These are phyloP conservation scores for Aspergillus candidus DNA, from an alignment of 2,329 filamentous ascomycete genomes.

Conservation along the genomic window DNA sequence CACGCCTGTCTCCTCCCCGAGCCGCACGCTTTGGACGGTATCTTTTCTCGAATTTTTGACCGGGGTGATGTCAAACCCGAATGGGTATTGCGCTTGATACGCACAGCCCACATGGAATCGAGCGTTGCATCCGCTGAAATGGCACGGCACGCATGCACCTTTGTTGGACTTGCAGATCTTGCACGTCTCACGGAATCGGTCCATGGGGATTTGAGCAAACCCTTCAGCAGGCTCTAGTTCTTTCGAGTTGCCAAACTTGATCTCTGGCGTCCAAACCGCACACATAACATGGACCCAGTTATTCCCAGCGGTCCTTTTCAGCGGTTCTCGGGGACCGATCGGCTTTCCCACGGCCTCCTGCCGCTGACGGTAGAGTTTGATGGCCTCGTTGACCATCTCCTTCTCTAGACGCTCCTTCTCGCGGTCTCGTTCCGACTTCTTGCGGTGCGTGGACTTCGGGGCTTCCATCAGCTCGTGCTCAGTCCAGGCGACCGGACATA, in stretches of 20 bases:
- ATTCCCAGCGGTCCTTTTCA: constrained; percentile 92
- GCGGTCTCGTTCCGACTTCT: constrained; percentile 86
- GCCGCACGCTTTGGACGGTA: constrained; percentile 68
- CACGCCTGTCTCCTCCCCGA: constrained; percentile 74
- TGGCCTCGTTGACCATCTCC: constrained; percentile 71
- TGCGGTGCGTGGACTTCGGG: constrained; percentile 70
- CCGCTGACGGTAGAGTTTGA: constrained; percentile 73
- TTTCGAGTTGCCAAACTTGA: constrained; percentile 82
- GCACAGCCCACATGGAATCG: constrained; percentile 86
- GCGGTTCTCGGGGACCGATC: constrained; percentile 73
- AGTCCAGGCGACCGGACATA: constrained; percentile 78
- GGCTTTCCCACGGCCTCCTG: constrained; percentile 83
- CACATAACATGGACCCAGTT: constrained; percentile 98
- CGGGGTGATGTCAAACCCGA: constrained; percentile 85
- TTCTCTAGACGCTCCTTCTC: constrained; percentile 83
- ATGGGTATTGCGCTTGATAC: constrained; percentile 69
- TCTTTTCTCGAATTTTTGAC: constrained; percentile 86
- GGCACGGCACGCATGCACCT: constrained; percentile 78
- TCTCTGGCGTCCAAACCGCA: constrained; percentile 84
- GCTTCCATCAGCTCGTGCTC: constrained; percentile 79
- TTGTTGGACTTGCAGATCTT: constrained; percentile 69
- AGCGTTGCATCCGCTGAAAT: constrained; percentile 48
- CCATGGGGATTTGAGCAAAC: constrained; percentile 70
- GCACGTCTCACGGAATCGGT: constrained; percentile 71
- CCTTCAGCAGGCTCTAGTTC: constrained; percentile 83